phyloP scores from a whole-genome alignment of 352 stramenopile species.

The Aphanomyces invadans region DNA sequence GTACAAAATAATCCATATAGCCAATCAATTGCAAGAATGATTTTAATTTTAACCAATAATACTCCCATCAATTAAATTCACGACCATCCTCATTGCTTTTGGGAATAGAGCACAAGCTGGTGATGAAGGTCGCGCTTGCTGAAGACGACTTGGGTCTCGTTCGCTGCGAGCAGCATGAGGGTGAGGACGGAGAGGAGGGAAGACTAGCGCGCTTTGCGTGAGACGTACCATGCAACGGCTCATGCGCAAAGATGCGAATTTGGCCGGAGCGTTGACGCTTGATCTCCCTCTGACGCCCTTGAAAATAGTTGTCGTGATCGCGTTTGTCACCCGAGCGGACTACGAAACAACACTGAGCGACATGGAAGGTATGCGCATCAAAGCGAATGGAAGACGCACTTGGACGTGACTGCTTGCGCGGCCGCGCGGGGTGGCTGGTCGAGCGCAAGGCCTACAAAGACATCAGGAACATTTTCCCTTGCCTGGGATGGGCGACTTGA shows the following conservation, averaged over 20 bases:
- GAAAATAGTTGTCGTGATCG: slow-evolving; percentile 21
- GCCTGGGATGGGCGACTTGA: background rate
- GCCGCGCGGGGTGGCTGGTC: background rate
- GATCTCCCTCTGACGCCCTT: slow-evolving; percentile 20
- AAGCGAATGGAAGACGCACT: background rate
- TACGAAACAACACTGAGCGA: background rate
- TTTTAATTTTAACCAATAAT: background rate
- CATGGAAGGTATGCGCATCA: background rate
- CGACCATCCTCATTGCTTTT: background rate
- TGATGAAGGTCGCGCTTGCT: slow-evolving; percentile 19
- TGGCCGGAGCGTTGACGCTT: slow-evolving; percentile 15
- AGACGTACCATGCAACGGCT: slow-evolving; percentile 7
- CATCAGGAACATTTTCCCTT: too few relatives aligned
- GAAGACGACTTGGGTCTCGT: slow-evolving; percentile 22
- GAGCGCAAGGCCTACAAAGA: background rate
- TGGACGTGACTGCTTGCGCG: slow-evolving; percentile 12
- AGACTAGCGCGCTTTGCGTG: background rate
- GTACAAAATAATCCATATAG: background rate
- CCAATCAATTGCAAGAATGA: background rate
- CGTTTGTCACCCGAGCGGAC: slow-evolving; percentile 23
- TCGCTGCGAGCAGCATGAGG: background rate
- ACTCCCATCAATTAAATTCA: background rate
- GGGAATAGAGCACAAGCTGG: slow-evolving; percentile 17
- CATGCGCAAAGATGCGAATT: slow-evolving; percentile 20
- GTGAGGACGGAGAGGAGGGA: background rate